Evolutionary conservation across 75 land plant genomes (phyloP).

Genomic region (Azolla pinnata): DNA sequence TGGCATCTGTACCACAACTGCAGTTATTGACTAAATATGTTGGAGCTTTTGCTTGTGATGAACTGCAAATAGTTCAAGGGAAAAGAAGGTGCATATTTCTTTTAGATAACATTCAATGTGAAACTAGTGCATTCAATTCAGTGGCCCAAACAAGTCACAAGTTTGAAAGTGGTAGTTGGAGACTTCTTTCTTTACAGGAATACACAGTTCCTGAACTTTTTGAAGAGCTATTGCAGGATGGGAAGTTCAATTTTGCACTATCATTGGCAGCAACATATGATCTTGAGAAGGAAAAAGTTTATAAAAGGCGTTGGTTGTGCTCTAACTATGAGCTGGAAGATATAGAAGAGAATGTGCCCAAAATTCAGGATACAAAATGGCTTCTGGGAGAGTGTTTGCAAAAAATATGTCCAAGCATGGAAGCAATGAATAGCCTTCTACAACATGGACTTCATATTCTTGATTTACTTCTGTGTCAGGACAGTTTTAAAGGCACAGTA

Average conservation of each 20-base stretch:
- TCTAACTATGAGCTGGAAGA: constrained; percentile 40
- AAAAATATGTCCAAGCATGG: constrained; percentile 59
- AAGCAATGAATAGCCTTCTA: constrained; percentile 50
- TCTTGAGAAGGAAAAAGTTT: constrained; percentile 60
- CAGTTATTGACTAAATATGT: constrained; percentile 18
- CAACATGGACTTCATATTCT: constrained; percentile 55
- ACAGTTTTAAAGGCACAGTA: constrained; percentile 11
- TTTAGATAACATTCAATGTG: constrained; percentile 23
- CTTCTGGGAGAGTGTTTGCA: constrained; percentile 67
- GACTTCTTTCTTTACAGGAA: constrained; percentile 41
- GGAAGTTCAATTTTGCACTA: constrained; percentile 51
- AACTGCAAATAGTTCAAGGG: constrained; percentile 26
- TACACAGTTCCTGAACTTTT: constrained; percentile 57
- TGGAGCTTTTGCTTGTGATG: constrained; percentile 27
- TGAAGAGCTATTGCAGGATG: constrained; percentile 29
- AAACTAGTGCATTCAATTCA: neutral
- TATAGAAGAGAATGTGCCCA: constrained; percentile 36
- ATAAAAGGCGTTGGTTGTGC: constrained; percentile 66
- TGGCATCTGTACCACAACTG: constrained; percentile 31
- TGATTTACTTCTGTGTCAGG: constrained; percentile 31
- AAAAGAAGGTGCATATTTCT: constrained; percentile 40
- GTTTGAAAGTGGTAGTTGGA: constrained; percentile 32
- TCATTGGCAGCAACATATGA: constrained; percentile 41
- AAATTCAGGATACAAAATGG: constrained; percentile 55
- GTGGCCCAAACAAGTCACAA: neutral